Conservation (phyloP, 768 basidiomycete species). For the Boletus vinaceobasis region DNA sequence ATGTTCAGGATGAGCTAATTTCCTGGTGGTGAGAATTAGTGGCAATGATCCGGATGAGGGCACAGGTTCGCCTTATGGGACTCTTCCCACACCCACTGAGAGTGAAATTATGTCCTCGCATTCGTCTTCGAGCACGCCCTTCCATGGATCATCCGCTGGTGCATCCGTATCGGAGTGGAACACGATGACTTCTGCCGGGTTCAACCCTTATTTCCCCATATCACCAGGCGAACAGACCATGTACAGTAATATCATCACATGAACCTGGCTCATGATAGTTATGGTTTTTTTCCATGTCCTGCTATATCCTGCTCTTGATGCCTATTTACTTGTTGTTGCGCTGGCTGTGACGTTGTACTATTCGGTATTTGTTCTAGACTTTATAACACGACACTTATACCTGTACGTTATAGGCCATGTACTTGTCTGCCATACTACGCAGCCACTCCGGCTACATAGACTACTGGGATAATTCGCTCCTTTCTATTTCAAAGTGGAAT, state of each 20-base stretch:
- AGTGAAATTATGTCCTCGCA: slow-evolving; percentile 54
- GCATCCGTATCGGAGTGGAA: slow-evolving; percentile 60
- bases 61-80: slow-evolving; percentile 50
- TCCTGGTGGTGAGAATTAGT: slow-evolving; percentile 36
- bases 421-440: slow-evolving; percentile 20
- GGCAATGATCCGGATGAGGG: slow-evolving; percentile 50
- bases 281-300: background rate
- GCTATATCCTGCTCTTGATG: slow-evolving; percentile 12
- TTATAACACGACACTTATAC: slow-evolving; percentile 16
- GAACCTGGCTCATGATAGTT: slow-evolving; percentile 19
- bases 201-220: slow-evolving; percentile 69
- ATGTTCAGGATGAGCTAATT: slow-evolving; percentile 33
- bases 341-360: slow-evolving; percentile 31
- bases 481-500: slow-evolving; percentile 45
- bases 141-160: slow-evolving; percentile 43
- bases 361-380: slow-evolving; percentile 30
- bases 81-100: slow-evolving; percentile 55
- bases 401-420: slow-evolving; percentile 35
- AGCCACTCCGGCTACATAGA: slow-evolving; percentile 18
- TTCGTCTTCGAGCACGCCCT: slow-evolving; percentile 40
- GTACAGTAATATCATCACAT: slow-evolving; percentile 57
- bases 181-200: slow-evolving; percentile 49
- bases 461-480: slow-evolving; percentile 15
- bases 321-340: slow-evolving; percentile 28
- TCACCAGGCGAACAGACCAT: slow-evolving; percentile 51